Conservation (phyloP, 768 basidiomycete species). For the Suillus weaverae region DNA sequence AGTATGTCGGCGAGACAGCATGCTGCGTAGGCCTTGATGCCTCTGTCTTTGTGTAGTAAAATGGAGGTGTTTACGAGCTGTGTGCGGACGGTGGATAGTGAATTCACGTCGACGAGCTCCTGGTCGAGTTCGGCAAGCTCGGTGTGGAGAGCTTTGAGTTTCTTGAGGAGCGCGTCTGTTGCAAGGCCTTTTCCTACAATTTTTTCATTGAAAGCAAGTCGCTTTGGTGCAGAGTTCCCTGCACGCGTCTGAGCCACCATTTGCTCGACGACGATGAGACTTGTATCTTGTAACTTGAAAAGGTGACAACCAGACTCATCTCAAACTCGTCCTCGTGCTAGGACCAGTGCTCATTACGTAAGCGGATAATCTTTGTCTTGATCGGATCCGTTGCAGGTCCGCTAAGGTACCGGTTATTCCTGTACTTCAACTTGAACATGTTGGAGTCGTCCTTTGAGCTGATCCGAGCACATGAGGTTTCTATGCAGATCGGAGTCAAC, state of each 20-base stretch:
- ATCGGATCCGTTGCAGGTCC: too few relatives aligned
- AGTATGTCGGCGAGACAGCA: slow-evolving; percentile 95
- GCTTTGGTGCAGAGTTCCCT: slow-evolving; percentile 52
- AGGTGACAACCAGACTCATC: background rate
- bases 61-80: slow-evolving; percentile 81
- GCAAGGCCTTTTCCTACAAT: slow-evolving; percentile 73
- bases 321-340: background rate
- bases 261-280: slow-evolving; percentile 18
- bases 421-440: background rate
- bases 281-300: slow-evolving; percentile 1
- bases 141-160: slow-evolving; percentile 74
- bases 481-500: slow-evolving; percentile 70
- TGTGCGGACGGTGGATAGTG: slow-evolving; percentile 67
- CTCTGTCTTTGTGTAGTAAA: slow-evolving; percentile 91
- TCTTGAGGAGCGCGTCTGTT: slow-evolving; percentile 83
- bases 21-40: slow-evolving; percentile 92
- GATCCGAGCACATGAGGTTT: background rate
- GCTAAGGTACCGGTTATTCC: background rate
- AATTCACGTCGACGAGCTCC: slow-evolving; percentile 74
- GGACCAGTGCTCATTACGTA: background rate
- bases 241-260: slow-evolving; percentile 80
- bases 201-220: slow-evolving; percentile 79
- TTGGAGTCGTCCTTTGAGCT: background rate
- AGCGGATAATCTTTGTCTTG: background rate
- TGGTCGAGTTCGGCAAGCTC: slow-evolving; percentile 86